These are phyloP conservation scores for Phialophora macrospora DNA, from an alignment of 2,329 filamentous ascomycete species.

Conservation along the genomic window DNA sequence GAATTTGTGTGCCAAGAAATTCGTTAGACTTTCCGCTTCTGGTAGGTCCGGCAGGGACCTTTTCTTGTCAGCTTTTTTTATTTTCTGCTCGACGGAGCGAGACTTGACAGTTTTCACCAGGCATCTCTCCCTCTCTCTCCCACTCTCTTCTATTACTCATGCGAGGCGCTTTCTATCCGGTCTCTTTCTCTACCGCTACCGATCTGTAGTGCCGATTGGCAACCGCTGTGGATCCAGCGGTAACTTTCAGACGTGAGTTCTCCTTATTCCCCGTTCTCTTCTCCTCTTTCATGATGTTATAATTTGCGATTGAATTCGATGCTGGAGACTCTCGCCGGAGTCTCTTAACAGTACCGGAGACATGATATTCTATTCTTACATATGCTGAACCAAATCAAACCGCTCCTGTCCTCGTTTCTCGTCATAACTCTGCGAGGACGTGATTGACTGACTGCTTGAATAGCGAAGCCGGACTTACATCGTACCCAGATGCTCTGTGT, in stretches of 20 bases:
- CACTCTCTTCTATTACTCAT: not conserved
- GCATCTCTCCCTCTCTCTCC: not conserved
- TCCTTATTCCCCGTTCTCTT: not conserved
- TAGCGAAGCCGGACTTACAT: not conserved
- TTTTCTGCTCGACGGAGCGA: not conserved
- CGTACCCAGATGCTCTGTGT: not conserved
- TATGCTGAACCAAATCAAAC: constrained; percentile 75
- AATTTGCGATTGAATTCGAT: constrained; percentile 98
- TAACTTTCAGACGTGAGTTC: constrained; percentile 2
- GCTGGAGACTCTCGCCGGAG: constrained; percentile 90
- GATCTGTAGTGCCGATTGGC: not conserved
- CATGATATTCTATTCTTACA: constrained; percentile 98
- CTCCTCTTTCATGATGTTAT: constrained; percentile 75
- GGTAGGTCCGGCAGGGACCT: not conserved
- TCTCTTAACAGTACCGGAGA: constrained; percentile 74
- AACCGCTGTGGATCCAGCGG: not conserved
- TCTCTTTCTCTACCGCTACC: not conserved
- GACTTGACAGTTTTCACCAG: not conserved
- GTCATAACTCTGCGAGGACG: not conserved
- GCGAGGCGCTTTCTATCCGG: not conserved
- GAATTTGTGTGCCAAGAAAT: not conserved
- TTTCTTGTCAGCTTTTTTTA: not conserved
- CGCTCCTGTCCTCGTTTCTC: not conserved
- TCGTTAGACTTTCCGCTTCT: not conserved
- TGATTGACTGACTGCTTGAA: constrained; percentile 17